phyloP scores from a whole-genome alignment of 2,329 filamentous ascomycete genomes.

The Lasiodiplodia sp. region DNA sequence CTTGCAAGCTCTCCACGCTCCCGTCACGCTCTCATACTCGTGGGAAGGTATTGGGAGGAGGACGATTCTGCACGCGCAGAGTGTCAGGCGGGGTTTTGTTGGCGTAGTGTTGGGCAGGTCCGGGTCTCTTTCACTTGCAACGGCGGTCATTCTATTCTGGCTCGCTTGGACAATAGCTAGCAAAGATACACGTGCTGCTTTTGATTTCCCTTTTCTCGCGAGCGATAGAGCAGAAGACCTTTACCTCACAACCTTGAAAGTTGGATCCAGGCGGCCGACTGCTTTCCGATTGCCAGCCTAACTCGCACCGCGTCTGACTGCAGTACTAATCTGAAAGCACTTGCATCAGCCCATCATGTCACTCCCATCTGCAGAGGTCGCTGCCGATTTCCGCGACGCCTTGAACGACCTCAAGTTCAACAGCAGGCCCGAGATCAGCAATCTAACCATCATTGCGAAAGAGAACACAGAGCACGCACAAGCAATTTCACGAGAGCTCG shows the following conservation, averaged over 20 bases:
- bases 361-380: conserved; percentile 79
- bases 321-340: conserved; percentile 32
- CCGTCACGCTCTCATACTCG: conserved; percentile 17
- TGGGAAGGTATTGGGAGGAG: conserved; percentile 24
- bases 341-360: conserved; percentile 64
- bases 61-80: conserved; percentile 9
- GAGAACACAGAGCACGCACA: conserved; percentile 96
- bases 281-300: conserved; percentile 32
- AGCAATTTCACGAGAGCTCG: conserved; percentile 87
- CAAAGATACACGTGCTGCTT: conserved; percentile 54
- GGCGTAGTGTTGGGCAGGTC: conserved; percentile 28
- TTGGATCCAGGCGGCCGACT: conserved; percentile 25
- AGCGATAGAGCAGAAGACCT: conserved; percentile 40
- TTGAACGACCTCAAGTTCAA: conserved; percentile 91
- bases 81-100: conserved; percentile 25
- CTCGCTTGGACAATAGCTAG: conserved; percentile 54
- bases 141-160: conserved; percentile 39
- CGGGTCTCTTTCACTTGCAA: conserved; percentile 29
- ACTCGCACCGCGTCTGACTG: conserved; percentile 34
- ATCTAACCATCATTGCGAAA: conserved; percentile 94
- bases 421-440: conserved; percentile 94
- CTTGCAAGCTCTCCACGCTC: conserved; percentile 9
- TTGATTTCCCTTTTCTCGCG: conserved; percentile 50
- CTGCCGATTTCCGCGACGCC: conserved; percentile 92
- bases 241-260: conserved; percentile 28